phyloP scores from a whole-genome alignment of 2,329 filamentous ascomycete species.

The Penicillium sp. region DNA sequence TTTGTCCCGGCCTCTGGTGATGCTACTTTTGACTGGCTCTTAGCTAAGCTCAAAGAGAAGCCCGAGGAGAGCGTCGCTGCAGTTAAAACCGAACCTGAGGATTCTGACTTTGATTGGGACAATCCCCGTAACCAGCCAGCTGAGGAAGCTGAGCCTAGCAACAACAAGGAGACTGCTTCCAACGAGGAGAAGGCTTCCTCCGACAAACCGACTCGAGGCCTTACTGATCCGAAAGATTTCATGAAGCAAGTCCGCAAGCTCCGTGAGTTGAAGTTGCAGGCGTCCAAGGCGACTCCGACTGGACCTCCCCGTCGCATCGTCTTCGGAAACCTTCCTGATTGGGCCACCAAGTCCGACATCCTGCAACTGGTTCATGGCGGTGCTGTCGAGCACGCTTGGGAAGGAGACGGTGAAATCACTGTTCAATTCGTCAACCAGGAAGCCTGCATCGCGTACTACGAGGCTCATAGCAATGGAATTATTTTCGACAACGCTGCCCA shows the following conservation, averaged over 20 bases:
- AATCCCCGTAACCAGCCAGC: background rate
- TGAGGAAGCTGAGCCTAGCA: background rate
- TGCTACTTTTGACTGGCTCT: too few relatives aligned
- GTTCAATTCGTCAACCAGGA: slow-evolving; percentile 37
- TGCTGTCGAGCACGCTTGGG: slow-evolving; percentile 33
- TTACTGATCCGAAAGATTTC: slow-evolving; percentile 2
- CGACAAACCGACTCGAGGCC: background rate
- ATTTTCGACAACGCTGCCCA: slow-evolving; percentile 27
- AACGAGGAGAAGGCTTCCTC: background rate
- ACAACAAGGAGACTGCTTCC: background rate
- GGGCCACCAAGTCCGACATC: slow-evolving; percentile 31
- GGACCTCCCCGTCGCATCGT: slow-evolving; percentile 31
- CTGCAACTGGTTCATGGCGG: slow-evolving; percentile 41
- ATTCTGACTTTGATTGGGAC: background rate
- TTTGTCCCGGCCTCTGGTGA: background rate
- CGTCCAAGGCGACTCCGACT: background rate
- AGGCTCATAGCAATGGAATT: slow-evolving; percentile 39
- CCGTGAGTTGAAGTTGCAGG: background rate
- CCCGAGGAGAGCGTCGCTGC: background rate
- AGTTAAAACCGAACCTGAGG: background rate
- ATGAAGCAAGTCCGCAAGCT: slow-evolving; percentile 6
- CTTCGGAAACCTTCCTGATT: slow-evolving; percentile 37
- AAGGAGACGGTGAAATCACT: slow-evolving; percentile 28
- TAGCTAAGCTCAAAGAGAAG: too few relatives aligned
- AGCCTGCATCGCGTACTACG: slow-evolving; percentile 36